phyloP scores from a whole-genome alignment of 495 filamentous ascomycete genomes.

The Melanomma pulvis-pyrius region DNA sequence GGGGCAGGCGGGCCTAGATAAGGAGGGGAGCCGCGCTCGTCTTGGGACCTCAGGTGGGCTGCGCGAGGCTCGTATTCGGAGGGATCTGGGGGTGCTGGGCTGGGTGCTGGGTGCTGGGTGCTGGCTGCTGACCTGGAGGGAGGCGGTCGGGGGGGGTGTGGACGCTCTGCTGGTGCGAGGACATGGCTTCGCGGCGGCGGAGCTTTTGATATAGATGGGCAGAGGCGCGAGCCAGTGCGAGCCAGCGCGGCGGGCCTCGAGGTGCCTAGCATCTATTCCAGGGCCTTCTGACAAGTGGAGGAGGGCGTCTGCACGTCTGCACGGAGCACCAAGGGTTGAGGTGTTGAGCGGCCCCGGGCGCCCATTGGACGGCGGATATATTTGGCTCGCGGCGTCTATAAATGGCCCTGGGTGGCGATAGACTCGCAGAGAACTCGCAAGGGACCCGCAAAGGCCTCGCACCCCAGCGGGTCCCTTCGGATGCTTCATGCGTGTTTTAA shows the following conservation, averaged over 20 bases:
- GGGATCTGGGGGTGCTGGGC: slow-evolving; percentile 18
- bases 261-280: not conserved
- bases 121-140: not conserved
- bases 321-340: not conserved
- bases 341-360: not conserved
- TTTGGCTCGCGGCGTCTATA: not conserved
- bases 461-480: not conserved
- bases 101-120: not conserved
- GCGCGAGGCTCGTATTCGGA: slow-evolving; percentile 26
- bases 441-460: not conserved
- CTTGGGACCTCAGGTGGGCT: not conserved
- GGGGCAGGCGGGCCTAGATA: slow-evolving; percentile 40
- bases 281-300: no score
- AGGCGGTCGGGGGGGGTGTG: not conserved
- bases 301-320: not conserved
- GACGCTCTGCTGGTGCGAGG: not conserved
- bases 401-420: not conserved
- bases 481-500: slow-evolving; percentile 22
- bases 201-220: slow-evolving; percentile 6
- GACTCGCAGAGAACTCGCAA: not conserved
- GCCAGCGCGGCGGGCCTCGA: slow-evolving; percentile 12
- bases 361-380: not conserved
- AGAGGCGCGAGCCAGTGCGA: not conserved
- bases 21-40: slow-evolving; percentile 45
- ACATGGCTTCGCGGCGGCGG: not conserved